A percentile compares a stretch with the other conserved stretches of the same genome.
These are phyloP conservation scores for Komagataella mondaviorum DNA, from an alignment of 805 yeast genomes.

Conservation along the genomic window DNA sequence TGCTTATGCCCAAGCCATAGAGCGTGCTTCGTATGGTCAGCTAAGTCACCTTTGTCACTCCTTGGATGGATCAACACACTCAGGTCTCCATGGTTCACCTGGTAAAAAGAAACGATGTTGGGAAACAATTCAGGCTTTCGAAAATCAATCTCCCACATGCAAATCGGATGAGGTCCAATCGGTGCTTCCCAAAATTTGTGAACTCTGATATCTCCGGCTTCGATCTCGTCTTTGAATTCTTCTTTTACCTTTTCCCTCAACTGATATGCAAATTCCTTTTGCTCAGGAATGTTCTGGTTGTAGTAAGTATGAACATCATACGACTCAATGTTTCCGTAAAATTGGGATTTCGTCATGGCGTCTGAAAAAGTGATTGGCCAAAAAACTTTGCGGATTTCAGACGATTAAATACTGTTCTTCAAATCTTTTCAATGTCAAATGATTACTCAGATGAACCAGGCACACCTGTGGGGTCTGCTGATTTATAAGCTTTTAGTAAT, in stretches of 20 bases:
- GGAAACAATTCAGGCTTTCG: conserved; percentile 29
- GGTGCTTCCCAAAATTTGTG: conserved; percentile 32
- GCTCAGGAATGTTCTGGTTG: conserved; percentile 19
- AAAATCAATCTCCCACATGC: conserved; percentile 47
- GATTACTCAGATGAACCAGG: neutral
- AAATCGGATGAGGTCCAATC: conserved; percentile 46
- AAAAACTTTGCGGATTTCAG: neutral
- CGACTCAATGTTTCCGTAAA: conserved; percentile 16
- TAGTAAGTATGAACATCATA: conserved; percentile 48
- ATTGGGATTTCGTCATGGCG: neutral
- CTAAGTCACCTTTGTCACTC: conserved; percentile 22
- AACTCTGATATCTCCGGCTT: conserved; percentile 25
- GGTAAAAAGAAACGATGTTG: conserved; percentile 34
- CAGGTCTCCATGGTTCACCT: conserved; percentile 35
- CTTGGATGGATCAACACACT: conserved; percentile 45
- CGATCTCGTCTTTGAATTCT: conserved; percentile 13
- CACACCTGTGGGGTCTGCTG: neutral
- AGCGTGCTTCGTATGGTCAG: conserved; percentile 41
- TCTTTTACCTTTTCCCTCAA: conserved; percentile 11
- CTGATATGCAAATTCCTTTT: conserved; percentile 18
- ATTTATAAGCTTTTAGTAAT: neutral
- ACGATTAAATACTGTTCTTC: neutral
- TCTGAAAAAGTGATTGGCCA: neutral
- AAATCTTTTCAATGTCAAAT: neutral
- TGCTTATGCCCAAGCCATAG: conserved; percentile 36